phyloP scores from a whole-genome alignment of 768 basidiomycete genomes.

The Podaxis carcinomalis region DNA sequence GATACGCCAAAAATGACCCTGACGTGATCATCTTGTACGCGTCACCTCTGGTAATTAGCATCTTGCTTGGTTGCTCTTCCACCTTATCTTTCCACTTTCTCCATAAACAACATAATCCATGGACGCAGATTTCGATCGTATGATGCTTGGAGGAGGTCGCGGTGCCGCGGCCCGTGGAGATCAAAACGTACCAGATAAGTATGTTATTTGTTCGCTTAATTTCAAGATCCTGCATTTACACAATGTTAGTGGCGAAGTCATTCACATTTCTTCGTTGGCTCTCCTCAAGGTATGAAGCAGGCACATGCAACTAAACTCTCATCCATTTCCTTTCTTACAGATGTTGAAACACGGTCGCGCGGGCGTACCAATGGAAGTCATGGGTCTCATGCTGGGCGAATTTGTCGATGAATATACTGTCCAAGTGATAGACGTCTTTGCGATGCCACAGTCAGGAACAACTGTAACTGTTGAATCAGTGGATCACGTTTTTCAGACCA shows the following conservation, averaged over 20 bases:
- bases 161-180: slow-evolving; percentile 42
- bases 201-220: slow-evolving; percentile 15
- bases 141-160: slow-evolving; percentile 41
- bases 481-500: slow-evolving; percentile 97
- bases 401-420: slow-evolving; percentile 98
- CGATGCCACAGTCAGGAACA: slow-evolving; percentile 98
- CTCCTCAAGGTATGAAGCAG: slow-evolving; percentile 70
- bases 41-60: slow-evolving; percentile 29
- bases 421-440: slow-evolving; percentile 94
- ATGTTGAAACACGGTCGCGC: slow-evolving; percentile 99
- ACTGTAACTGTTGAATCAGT: slow-evolving; percentile 97
- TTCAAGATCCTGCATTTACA: not conserved
- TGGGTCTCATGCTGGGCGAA: slow-evolving; percentile 97
- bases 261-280: slow-evolving; percentile 97
- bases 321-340: slow-evolving; percentile 36
- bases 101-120: slow-evolving; percentile 22
- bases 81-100: slow-evolving; percentile 11
- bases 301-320: not conserved
- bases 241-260: slow-evolving; percentile 73
- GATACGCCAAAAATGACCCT: slow-evolving; percentile 17
- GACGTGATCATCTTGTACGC: slow-evolving; percentile 31
- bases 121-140: slow-evolving; percentile 45
- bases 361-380: slow-evolving; percentile 99
- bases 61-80: slow-evolving; percentile 12
- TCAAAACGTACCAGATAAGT: slow-evolving; percentile 73